Evolutionary conservation across 331 rosid genomes (phyloP).

Genomic region (Spiraea crenata): DNA sequence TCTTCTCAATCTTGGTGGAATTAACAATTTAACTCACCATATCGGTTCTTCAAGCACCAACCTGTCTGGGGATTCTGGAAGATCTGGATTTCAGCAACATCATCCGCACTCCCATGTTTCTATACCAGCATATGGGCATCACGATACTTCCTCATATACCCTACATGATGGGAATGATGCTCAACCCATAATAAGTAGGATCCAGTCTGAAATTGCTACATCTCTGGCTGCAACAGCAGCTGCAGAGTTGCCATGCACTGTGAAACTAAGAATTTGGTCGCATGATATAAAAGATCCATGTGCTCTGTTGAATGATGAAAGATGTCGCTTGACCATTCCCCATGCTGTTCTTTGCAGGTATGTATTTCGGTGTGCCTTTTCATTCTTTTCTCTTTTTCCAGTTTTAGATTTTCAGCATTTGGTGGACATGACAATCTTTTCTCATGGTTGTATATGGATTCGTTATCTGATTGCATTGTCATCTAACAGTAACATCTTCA

Average conservation of each 20-base stretch:
- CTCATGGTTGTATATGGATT: conserved; percentile 18
- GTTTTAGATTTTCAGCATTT: neutral
- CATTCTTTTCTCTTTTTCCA: neutral
- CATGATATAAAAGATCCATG: conserved; percentile 47
- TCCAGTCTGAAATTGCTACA: conserved; percentile 45
- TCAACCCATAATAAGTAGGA: conserved; percentile 38
- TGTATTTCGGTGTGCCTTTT: conserved; percentile 13
- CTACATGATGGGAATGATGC: conserved; percentile 30
- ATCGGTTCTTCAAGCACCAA: conserved; percentile 30
- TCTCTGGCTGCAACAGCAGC: conserved; percentile 44
- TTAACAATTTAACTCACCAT: conserved; percentile 33
- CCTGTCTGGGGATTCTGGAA: conserved; percentile 37
- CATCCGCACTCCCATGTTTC: conserved; percentile 28
- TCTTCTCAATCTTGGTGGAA: conserved; percentile 31
- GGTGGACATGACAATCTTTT: conserved; percentile 2
- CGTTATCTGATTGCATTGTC: neutral
- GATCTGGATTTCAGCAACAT: conserved; percentile 38
- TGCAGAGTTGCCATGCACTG: conserved; percentile 58
- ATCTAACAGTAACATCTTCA: neutral
- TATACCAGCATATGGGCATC: conserved; percentile 27
- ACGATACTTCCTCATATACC: conserved; percentile 10
- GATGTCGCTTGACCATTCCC: conserved; percentile 41
- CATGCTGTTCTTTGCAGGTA: conserved; percentile 67
- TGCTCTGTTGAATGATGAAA: conserved; percentile 38
- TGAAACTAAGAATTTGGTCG: conserved; percentile 52